Evolutionary conservation across 257 asterid species (phyloP).

Genomic region (Solanum etuberosum): DNA sequence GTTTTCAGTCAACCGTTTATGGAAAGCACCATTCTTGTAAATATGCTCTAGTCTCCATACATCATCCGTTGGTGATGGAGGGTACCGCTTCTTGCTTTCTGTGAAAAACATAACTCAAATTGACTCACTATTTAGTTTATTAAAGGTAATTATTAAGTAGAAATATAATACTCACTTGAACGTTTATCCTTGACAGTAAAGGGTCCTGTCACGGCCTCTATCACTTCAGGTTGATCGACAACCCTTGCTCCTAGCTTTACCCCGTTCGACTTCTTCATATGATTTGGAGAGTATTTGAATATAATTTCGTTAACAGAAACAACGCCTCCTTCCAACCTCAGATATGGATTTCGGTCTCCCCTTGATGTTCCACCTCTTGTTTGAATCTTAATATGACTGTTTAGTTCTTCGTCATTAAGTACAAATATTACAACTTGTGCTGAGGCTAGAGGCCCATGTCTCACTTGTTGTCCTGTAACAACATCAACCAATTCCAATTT

Average conservation of each 20-base stretch:
- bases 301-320: neutral
- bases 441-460: neutral
- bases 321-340: neutral
- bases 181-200: neutral
- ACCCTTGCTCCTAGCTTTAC: neutral
- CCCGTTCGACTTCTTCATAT: neutral
- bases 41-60: slow-evolving; percentile 11
- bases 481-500: neutral
- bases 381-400: neutral
- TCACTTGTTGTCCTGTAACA: neutral
- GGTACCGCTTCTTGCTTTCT: slow-evolving; percentile 10
- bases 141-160: neutral
- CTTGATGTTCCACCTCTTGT: neutral
- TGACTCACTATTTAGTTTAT: neutral
- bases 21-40: neutral
- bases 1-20: neutral
- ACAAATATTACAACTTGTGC: neutral
- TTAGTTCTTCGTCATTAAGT: neutral
- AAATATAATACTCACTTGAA: neutral
- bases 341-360: neutral
- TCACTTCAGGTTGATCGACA: neutral
- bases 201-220: neutral
- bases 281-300: neutral
- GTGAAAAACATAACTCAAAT: neutral
- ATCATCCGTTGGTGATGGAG: slow-evolving; percentile 15